Percentiles rank a stretch among this genome's conserved stretches.
Conservation (phyloP, 106 monocot species). For the Ottelia alismoides region DNA sequence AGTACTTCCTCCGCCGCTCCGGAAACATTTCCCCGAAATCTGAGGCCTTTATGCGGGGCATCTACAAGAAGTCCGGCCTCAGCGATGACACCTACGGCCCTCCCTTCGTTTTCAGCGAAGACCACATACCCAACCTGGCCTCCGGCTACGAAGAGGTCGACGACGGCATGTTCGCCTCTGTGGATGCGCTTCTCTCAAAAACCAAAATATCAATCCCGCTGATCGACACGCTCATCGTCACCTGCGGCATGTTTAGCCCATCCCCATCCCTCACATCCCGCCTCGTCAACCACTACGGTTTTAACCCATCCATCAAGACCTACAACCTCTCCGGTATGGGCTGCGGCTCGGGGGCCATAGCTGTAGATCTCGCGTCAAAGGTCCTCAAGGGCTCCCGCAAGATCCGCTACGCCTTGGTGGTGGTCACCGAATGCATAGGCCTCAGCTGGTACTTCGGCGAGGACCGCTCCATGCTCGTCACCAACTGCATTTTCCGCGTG, state of each 20-base stretch:
- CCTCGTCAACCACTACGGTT: constrained; percentile 13
- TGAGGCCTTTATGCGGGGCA: constrained; percentile 12
- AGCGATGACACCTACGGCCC: constrained; percentile 25
- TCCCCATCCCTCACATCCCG: constrained; percentile 22
- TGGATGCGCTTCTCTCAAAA: constrained; percentile 14
- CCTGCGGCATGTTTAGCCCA: constrained; percentile 16
- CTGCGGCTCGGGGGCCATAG: constrained; percentile 14
- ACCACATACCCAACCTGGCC: constrained; percentile 2
- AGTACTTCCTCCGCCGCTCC: constrained; percentile 14
- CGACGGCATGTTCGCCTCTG: constrained; percentile 21
- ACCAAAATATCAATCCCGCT: background rate
- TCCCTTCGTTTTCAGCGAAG: constrained; percentile 11
- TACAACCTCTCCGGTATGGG: constrained; percentile 35
- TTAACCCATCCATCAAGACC: constrained; percentile 10
- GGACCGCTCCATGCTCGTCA: constrained; percentile 22
- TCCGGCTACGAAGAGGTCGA: constrained; percentile 18
- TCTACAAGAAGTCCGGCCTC: constrained; percentile 16
- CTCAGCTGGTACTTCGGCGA: constrained; percentile 30
- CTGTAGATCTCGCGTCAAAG: constrained; percentile 13
- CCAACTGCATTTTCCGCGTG: constrained; percentile 27
- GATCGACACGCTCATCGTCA: constrained; percentile 21
- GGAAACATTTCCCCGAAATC: background rate
- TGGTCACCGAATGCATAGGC: constrained; percentile 21
- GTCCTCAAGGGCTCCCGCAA: constrained; percentile 4
- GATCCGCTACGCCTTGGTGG: constrained; percentile 3